Evolutionary conservation across 345 rosid species (phyloP), one percentile per base, ranked within the genome.

Genomic region (Noccaea bulbosa): DNA sequence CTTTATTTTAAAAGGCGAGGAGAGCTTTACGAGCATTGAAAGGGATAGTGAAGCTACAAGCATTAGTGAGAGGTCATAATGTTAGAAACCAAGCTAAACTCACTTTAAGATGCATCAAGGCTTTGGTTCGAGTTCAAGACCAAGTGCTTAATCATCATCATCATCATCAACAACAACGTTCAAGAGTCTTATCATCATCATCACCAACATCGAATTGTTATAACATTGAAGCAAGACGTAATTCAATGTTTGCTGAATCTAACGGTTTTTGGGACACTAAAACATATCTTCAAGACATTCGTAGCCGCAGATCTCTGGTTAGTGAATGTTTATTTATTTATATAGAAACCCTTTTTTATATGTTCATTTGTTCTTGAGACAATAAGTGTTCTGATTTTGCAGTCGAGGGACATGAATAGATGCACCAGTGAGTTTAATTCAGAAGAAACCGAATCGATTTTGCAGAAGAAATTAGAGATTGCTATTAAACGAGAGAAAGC

Each of bases 21-120:
- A 83, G 94, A 74, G 98, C 98, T n/a, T 72, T 89, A 64, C 75
- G 88, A 0, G 98, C 97, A 14, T 73, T 93, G 48, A 87, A 78
- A 82, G 98, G 98, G 66, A 69, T 91, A 53, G 98, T 93, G 69
- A 85, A 87, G 90, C 84, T 93, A 35, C 98, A 93, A 78, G 98
- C 98, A 5, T 72, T 93, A 40, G 96, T 93, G 69, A 84, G 98
- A 81, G 98, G 98, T 45, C 84, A 88, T 60, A 93, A 91, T 17
- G 97, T 89, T 4, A 58, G 97, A 67, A 85, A 83, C 70, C 93
- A 88, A 77, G 84, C 96, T 5, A 87, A 90, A 68, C 77, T 78
- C 60, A 88, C 91, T 44, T 81, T 93, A 66, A 83, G 86, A 77
- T 86, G 91, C 77, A 84, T 93, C 75, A 89, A 90, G 70, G 90